These are phyloP conservation scores for Arachnomyces sp. DNA, from an alignment of 2,329 filamentous ascomycete genomes.

Conservation along the genomic window DNA sequence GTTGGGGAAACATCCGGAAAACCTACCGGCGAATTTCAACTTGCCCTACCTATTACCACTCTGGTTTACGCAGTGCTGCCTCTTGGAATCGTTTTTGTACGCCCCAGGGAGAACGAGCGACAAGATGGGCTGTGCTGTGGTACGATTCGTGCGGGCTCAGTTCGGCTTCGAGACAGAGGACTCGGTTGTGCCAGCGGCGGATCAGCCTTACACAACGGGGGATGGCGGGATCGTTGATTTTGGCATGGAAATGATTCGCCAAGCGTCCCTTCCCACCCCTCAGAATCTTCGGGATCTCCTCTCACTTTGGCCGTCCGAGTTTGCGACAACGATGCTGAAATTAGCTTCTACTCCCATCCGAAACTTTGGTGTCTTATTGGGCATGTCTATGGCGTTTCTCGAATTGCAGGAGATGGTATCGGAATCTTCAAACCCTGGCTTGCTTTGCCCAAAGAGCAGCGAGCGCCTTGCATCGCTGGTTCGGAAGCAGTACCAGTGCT, in stretches of 20 bases:
- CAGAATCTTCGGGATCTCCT: constrained; percentile 2
- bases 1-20: constrained; percentile 1
- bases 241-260: too few relatives aligned
- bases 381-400: constrained; percentile 8
- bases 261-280: constrained; percentile 3
- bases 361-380: constrained; percentile 9
- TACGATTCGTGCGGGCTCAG: constrained; percentile 34
- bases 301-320: constrained; percentile 5
- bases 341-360: constrained; percentile 5
- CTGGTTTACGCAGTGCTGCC: constrained; percentile 31
- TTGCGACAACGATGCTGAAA: constrained; percentile 8
- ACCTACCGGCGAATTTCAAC: constrained; percentile 3
- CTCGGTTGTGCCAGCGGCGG: constrained; percentile 2
- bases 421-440: constrained; percentile 1
- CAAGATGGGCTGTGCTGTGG: constrained; percentile 24
- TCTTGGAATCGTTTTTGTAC: constrained; percentile 30
- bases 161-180: constrained; percentile 24
- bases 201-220: constrained; percentile 19
- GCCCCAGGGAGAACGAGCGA: constrained; percentile 28
- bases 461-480: constrained; percentile 1
- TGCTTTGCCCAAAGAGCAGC: constrained; percentile 5
- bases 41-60: constrained; percentile 25
- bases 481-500: constrained; percentile 6
- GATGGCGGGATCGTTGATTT: constrained; percentile 12
- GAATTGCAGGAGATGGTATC: constrained; percentile 7